Percentiles rank a stretch among this genome's conserved stretches.
These are phyloP conservation scores for Chlamydomonas reinhardtii DNA, from an alignment of 163 green algal genomes.

Conservation along the genomic window DNA sequence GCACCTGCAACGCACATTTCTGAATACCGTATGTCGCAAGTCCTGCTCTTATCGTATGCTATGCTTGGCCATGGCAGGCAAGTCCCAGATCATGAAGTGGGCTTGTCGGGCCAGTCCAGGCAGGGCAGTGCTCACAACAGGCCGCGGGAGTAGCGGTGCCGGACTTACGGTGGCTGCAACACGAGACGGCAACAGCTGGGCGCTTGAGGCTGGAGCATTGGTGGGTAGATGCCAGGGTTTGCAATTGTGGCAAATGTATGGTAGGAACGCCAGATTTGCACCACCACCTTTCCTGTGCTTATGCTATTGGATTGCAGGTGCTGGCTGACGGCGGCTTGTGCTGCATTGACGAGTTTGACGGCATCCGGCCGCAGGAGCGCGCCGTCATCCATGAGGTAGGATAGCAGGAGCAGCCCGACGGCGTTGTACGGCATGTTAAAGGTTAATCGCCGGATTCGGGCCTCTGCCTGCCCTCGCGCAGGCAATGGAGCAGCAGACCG, in stretches of 20 bases:
- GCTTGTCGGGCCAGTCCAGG: conserved; percentile 69
- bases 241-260: too few relatives aligned
- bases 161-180: conserved; percentile 85
- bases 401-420: too few relatives aligned
- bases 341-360: conserved; percentile 97
- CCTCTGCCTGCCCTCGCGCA: conserved; percentile 66
- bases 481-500: conserved; percentile 98
- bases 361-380: conserved; percentile 57
- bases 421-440: too few relatives aligned
- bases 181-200: conserved; percentile 82
- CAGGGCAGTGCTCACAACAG: conserved; percentile 81
- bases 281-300: too few relatives aligned
- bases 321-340: conserved; percentile 81
- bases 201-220: conserved; percentile 91
- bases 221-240: conserved; percentile 51
- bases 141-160: conserved; percentile 75
- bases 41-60: too few relatives aligned
- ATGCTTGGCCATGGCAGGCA: conserved; percentile 66
- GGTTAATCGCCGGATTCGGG: too few relatives aligned
- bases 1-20: too few relatives aligned
- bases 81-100: conserved; percentile 96
- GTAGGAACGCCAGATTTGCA: too few relatives aligned
- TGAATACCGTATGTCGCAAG: too few relatives aligned
- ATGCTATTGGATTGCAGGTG: conserved; percentile 1
- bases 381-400: conserved; percentile 41